phyloP scores from a whole-genome alignment of 2,329 filamentous ascomycete genomes.

The Colletotrichum acutatum region DNA sequence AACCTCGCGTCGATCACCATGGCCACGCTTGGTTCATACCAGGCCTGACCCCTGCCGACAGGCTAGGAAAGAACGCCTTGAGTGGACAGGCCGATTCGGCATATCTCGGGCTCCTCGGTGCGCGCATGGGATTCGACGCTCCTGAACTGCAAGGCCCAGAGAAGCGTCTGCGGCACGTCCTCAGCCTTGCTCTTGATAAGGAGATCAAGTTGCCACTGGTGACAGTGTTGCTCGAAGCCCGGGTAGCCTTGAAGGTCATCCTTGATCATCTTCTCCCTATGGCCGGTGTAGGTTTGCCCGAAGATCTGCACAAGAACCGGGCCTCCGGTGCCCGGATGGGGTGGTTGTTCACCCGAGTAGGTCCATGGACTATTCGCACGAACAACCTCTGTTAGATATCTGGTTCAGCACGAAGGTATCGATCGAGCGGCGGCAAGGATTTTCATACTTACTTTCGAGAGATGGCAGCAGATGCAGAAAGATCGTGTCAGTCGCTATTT shows the following conservation, averaged over 20 bases:
- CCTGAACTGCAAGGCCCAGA: not conserved
- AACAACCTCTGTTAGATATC: not conserved
- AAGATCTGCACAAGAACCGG: no score
- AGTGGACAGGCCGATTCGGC: no score
- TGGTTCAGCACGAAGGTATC: not conserved
- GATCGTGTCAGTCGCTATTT: not conserved
- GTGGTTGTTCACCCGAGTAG: no score
- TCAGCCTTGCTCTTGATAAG: not conserved
- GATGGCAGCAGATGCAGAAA: not conserved
- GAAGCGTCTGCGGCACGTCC: not conserved
- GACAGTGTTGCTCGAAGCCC: not conserved
- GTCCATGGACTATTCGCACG: not conserved
- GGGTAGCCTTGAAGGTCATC: not conserved
- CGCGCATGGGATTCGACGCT: no score
- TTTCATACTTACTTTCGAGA: not conserved
- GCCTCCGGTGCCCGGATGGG: not conserved
- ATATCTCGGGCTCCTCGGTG: no score
- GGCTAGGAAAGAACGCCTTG: no score
- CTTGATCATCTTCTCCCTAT: not conserved
- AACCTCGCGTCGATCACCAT: not conserved
- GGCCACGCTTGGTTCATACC: not conserved
- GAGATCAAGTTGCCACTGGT: not conserved
- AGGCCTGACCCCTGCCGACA: not conserved
- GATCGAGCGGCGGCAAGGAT: no score
- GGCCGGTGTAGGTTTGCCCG: not conserved